Evolutionary conservation across 1,284 basidiomycete species (phyloP).

Genomic region (Mycena sp.): DNA sequence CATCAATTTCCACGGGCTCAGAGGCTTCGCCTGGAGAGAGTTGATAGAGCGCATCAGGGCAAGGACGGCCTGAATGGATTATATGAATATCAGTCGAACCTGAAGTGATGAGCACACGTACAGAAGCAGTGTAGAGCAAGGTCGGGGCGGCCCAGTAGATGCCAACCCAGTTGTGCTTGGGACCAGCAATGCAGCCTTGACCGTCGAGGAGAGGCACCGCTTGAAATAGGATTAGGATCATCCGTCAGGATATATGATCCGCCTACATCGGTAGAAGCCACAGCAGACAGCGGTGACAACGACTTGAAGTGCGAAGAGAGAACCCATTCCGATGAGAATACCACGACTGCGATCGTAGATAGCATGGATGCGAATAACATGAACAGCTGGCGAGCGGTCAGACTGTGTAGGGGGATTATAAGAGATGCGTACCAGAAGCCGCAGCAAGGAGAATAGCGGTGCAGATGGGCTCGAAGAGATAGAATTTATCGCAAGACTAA

Average conservation of each 20-base stretch:
- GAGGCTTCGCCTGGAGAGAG: slow-evolving; percentile 65
- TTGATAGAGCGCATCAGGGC: slow-evolving; percentile 70
- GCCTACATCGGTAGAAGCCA: slow-evolving; percentile 76
- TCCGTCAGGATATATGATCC: background rate
- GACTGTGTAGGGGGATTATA: background rate
- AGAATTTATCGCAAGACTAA: slow-evolving; percentile 74
- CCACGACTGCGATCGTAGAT: slow-evolving; percentile 72
- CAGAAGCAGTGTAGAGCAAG: slow-evolving; percentile 72
- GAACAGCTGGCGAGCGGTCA: slow-evolving; percentile 55
- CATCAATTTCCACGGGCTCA: slow-evolving; percentile 83
- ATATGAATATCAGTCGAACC: background rate
- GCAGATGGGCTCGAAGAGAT: slow-evolving; percentile 84
- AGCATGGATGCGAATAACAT: slow-evolving; percentile 79
- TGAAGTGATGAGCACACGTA: slow-evolving; percentile 50
- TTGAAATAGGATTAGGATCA: slow-evolving; percentile 36
- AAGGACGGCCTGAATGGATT: slow-evolving; percentile 59
- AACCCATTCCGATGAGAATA: slow-evolving; percentile 64
- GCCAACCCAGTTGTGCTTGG: slow-evolving; percentile 79
- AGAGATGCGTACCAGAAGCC: slow-evolving; percentile 59
- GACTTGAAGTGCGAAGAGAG: slow-evolving; percentile 70
- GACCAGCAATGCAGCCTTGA: slow-evolving; percentile 86
- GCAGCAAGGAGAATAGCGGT: slow-evolving; percentile 79
- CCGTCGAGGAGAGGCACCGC: slow-evolving; percentile 74
- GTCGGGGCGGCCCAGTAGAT: slow-evolving; percentile 85
- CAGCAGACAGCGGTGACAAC: slow-evolving; percentile 75